phyloP scores from a whole-genome alignment of 805 yeast species.

The Teunomyces atbi region DNA sequence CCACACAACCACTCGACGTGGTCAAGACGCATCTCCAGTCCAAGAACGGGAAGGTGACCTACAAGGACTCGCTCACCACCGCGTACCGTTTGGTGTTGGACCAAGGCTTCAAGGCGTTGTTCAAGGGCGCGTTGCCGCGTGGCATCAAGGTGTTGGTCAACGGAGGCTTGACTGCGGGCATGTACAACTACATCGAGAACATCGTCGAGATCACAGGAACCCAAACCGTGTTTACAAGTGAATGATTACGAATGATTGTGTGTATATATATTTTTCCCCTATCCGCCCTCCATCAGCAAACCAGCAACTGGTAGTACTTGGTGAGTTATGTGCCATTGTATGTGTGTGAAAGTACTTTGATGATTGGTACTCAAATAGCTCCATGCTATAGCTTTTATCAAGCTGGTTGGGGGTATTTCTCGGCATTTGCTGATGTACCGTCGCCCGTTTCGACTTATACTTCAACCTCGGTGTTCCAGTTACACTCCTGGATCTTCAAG shows the following conservation, averaged over 20 bases:
- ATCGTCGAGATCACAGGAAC: slow-evolving; percentile 37
- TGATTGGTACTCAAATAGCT: no score
- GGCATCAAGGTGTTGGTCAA: slow-evolving; percentile 66
- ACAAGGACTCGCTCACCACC: slow-evolving; percentile 58
- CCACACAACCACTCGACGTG: slow-evolving; percentile 86
- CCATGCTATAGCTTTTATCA: no score
- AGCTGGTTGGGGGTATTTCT: not conserved
- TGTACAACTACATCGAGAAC: slow-evolving; percentile 58
- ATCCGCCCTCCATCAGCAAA: not conserved
- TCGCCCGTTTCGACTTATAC: no score
- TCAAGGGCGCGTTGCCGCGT: slow-evolving; percentile 52
- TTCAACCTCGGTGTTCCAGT: not conserved
- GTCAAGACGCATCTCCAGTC: slow-evolving; percentile 85
- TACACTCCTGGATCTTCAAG: not conserved
- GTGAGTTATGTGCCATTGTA: not conserved
- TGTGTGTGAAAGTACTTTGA: no score
- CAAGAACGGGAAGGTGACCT: slow-evolving; percentile 56
- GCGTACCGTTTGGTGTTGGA: slow-evolving; percentile 31
- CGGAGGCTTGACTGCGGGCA: slow-evolving; percentile 66
- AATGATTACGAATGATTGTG: not conserved
- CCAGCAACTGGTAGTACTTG: not conserved
- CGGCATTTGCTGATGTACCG: not conserved
- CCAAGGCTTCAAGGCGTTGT: slow-evolving; percentile 33
- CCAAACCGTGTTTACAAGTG: slow-evolving; percentile 28
- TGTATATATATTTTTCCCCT: not conserved